These are phyloP conservation scores for Penicillium expansum DNA, from an alignment of 2,329 filamentous ascomycete species.

Conservation along the genomic window DNA sequence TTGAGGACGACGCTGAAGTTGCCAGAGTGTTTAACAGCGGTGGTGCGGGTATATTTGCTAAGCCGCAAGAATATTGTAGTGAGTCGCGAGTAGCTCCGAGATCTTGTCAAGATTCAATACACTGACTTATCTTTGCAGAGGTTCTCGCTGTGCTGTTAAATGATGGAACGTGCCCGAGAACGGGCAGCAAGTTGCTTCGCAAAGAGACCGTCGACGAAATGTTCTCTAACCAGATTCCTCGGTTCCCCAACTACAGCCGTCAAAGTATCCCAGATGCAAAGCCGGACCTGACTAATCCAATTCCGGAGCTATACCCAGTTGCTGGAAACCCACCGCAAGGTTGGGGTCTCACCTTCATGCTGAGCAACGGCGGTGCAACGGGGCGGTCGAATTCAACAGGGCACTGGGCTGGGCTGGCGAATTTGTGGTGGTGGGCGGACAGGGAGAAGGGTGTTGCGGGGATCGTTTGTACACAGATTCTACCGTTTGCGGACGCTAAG, in stretches of 20 bases:
- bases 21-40: slow-evolving; percentile 54
- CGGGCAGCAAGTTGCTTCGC: slow-evolving; percentile 54
- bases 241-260: slow-evolving; percentile 54
- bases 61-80: slow-evolving; percentile 59
- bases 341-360: slow-evolving; percentile 62
- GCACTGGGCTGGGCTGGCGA: slow-evolving; percentile 60
- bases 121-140: slow-evolving; percentile 37
- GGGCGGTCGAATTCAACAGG: slow-evolving; percentile 53
- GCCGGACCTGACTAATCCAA: slow-evolving; percentile 48
- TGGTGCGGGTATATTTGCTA: slow-evolving; percentile 61
- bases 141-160: slow-evolving; percentile 64
- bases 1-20: slow-evolving; percentile 45
- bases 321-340: slow-evolving; percentile 54
- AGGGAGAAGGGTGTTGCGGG: slow-evolving; percentile 58
- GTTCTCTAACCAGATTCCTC: slow-evolving; percentile 62
- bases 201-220: slow-evolving; percentile 60
- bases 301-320: slow-evolving; percentile 53
- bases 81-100: background rate
- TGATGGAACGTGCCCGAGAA: slow-evolving; percentile 59
- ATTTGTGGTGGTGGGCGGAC: slow-evolving; percentile 64
- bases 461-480: slow-evolving; percentile 51
- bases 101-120: background rate
- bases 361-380: slow-evolving; percentile 49
- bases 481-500: slow-evolving; percentile 49
- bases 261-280: slow-evolving; percentile 48